Conservation (phyloP, 2,329 filamentous ascomycete species). For the Colletotrichum musicola region DNA sequence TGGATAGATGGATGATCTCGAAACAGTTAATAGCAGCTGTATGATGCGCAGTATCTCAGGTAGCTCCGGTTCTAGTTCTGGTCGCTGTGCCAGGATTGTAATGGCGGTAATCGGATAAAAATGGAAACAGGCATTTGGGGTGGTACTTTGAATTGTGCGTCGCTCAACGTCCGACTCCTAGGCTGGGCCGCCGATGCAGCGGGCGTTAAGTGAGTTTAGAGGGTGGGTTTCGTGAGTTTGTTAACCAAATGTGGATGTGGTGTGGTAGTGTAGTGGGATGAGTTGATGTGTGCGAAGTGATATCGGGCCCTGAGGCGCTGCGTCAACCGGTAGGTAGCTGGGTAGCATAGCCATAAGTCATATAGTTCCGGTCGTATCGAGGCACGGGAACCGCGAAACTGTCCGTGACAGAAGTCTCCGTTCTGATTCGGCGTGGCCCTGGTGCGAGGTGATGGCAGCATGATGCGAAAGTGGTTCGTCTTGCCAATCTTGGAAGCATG, state of each 20-base stretch:
- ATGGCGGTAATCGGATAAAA: conserved; percentile 18
- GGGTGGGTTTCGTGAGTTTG: background rate
- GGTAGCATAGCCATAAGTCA: conserved; percentile 1
- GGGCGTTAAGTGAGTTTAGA: background rate
- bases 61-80: background rate
- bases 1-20: conserved; percentile 9
- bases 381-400: conserved; percentile 7
- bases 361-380: conserved; percentile 5
- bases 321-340: background rate
- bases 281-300: conserved; percentile 12
- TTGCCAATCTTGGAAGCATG: background rate
- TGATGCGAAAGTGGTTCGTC: conserved; percentile 26
- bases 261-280: conserved; percentile 29
- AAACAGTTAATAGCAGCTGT: no score
- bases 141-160: conserved; percentile 10
- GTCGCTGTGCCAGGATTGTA: conserved; percentile 23
- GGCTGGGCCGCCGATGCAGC: background rate
- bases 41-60: background rate
- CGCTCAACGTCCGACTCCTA: no score
- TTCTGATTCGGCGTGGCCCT: conserved; percentile 26
- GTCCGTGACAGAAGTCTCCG: background rate
- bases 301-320: background rate
- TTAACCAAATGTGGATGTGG: conserved; percentile 12
- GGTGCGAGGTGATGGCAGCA: conserved; percentile 32
- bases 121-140: conserved; percentile 20